A percentile compares a stretch with the other conserved stretches of the same genome.
phyloP scores from a whole-genome alignment of 129 eudicot genomes.

The Pittosporum tobira region DNA sequence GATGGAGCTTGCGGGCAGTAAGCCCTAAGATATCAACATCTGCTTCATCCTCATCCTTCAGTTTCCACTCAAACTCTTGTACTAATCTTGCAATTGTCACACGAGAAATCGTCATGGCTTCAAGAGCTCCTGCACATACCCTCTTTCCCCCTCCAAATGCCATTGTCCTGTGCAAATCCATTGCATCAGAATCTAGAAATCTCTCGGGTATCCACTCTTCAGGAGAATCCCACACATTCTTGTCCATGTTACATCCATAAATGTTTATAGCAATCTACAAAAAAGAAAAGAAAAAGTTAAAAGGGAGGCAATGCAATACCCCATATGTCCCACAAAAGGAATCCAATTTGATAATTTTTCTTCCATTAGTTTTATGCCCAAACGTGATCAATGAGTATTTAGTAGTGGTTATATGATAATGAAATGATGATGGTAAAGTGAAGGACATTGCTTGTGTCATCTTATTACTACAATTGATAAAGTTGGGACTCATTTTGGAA shows the following conservation, averaged over 20 bases:
- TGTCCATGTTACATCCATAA: constrained; percentile 82
- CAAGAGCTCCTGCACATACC: constrained; percentile 48
- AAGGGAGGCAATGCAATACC: not conserved
- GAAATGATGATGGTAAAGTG: no score
- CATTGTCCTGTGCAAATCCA: constrained; percentile 54
- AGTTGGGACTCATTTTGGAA: no score
- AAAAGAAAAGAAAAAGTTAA: not conserved
- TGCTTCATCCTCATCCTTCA: constrained; percentile 38
- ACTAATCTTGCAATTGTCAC: constrained; percentile 36
- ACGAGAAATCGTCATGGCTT: constrained; percentile 49
- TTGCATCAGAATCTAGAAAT: constrained; percentile 35
- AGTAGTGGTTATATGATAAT: no score
- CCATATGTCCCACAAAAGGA: no score
- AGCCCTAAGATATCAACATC: constrained; percentile 43
- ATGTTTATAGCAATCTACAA: constrained; percentile 66
- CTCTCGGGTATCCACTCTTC: constrained; percentile 83
- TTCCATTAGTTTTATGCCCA: no score
- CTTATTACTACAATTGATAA: no score
- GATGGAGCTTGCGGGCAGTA: constrained; percentile 41
- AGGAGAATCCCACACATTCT: constrained; percentile 57
- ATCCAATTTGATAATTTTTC: no score
- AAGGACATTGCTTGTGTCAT: no score
- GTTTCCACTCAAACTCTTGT: constrained; percentile 51
- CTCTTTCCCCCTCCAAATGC: constrained; percentile 55
- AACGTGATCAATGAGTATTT: no score